These are phyloP conservation scores for Acanthochlamys bracteata DNA, from an alignment of 106 monocot genomes.

Conservation along the genomic window DNA sequence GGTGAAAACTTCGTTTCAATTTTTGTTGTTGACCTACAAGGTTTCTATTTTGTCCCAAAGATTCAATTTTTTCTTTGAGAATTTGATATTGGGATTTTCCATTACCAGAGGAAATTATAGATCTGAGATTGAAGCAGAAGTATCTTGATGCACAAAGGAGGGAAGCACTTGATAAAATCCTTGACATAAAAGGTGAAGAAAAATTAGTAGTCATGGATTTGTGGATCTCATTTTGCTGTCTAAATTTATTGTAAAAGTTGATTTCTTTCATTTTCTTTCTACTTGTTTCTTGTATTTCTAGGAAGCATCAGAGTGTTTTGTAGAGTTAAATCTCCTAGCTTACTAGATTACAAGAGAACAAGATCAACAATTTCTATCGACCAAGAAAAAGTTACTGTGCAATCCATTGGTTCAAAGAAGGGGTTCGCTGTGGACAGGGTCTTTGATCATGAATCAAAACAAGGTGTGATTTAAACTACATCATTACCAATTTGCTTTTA, in stretches of 20 bases:
- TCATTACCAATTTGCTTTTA: too few relatives aligned
- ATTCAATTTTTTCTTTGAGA: not conserved
- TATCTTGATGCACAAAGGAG: constrained; percentile 42
- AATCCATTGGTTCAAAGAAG: constrained; percentile 40
- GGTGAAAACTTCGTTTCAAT: too few relatives aligned
- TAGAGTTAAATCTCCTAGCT: constrained; percentile 24
- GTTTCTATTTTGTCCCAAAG: too few relatives aligned
- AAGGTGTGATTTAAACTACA: constrained; percentile 39
- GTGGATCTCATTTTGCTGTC: too few relatives aligned
- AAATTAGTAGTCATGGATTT: too few relatives aligned
- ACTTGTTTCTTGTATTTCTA: too few relatives aligned
- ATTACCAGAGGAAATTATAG: constrained; percentile 38
- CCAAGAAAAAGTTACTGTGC: constrained; percentile 40
- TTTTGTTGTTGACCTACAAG: too few relatives aligned
- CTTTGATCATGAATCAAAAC: constrained; percentile 42
- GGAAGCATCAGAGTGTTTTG: constrained; percentile 89
- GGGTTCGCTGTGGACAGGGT: constrained; percentile 57
- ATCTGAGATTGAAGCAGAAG: constrained; percentile 31
- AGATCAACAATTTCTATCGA: constrained; percentile 16
- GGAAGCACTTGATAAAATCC: constrained; percentile 48
- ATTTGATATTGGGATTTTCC: not conserved
- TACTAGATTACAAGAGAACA: constrained; percentile 2
- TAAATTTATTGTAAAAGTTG: not conserved
- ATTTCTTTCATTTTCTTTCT: not conserved
- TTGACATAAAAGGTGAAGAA: constrained; percentile 67